Conservation (phyloP, 441 rosid genomes). For the Dalechampia spathulata region DNA sequence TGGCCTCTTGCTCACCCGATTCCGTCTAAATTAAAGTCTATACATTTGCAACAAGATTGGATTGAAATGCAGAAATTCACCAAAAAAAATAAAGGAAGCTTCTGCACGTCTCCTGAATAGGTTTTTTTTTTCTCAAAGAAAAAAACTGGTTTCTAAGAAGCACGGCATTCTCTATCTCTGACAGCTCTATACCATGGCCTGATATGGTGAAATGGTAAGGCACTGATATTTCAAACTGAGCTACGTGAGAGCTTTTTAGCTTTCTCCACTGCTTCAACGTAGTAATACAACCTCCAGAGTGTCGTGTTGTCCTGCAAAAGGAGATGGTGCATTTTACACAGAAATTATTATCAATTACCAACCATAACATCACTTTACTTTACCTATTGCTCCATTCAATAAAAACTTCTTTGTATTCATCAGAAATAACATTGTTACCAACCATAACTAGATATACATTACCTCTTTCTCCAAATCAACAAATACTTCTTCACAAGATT, state of each 20-base stretch:
- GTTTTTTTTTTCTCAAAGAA: too few relatives aligned
- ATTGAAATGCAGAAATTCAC: background rate
- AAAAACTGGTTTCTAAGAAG: too few relatives aligned
- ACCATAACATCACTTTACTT: too few relatives aligned
- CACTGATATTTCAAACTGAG: background rate
- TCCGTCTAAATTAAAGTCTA: background rate
- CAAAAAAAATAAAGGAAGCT: background rate
- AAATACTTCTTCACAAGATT: slow-evolving; percentile 20
- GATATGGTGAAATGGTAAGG: background rate
- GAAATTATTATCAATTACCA: background rate
- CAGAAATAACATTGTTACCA: too few relatives aligned
- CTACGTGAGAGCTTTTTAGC: slow-evolving; percentile 22
- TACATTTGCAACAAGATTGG: background rate
- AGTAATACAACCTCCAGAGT: slow-evolving; percentile 42
- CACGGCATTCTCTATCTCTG: too few relatives aligned
- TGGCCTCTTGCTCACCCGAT: background rate
- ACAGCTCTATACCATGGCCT: background rate
- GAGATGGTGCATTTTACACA: background rate
- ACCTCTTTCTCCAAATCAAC: slow-evolving; percentile 47
- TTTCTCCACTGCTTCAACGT: slow-evolving; percentile 32
- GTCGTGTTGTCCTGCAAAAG: slow-evolving; percentile 31
- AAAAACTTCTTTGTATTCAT: slow-evolving; percentile 29
- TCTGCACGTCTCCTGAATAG: background rate
- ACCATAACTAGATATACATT: background rate
- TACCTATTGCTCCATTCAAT: slow-evolving; percentile 44